Evolutionary conservation across 2,329 filamentous ascomycete genomes (phyloP).

Genomic region (Fusarium goolgardi): DNA sequence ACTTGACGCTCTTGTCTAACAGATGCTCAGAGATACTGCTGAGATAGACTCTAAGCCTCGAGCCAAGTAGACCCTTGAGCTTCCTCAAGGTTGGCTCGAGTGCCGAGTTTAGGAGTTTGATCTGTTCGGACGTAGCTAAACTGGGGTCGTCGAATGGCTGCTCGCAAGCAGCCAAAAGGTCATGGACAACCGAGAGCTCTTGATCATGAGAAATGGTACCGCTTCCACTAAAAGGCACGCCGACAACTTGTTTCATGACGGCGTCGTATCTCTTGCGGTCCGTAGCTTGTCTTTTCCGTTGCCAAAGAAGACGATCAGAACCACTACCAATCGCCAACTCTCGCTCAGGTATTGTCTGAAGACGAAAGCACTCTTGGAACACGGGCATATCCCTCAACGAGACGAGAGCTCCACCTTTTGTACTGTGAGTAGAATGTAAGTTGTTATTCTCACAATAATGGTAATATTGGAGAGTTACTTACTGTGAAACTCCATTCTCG

Average conservation of each 20-base stretch:
- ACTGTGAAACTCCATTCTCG: slow-evolving; percentile 55
- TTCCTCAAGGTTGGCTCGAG: slow-evolving; percentile 30
- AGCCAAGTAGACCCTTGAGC: slow-evolving; percentile 44
- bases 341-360: slow-evolving; percentile 36
- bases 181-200: slow-evolving; percentile 47
- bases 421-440: slow-evolving; percentile 30
- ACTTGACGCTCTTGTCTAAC: slow-evolving; percentile 41
- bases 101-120: slow-evolving; percentile 20
- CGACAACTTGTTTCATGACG: slow-evolving; percentile 56
- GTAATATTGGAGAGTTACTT: slow-evolving; percentile 20
- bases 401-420: slow-evolving; percentile 44
- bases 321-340: slow-evolving; percentile 32
- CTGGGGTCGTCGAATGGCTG: slow-evolving; percentile 40
- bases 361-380: slow-evolving; percentile 38
- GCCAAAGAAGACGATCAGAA: slow-evolving; percentile 23
- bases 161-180: slow-evolving; percentile 44
- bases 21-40: slow-evolving; percentile 48
- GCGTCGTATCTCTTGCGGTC: slow-evolving; percentile 51
- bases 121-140: slow-evolving; percentile 24
- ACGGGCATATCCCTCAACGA: slow-evolving; percentile 42
- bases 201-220: slow-evolving; percentile 39
- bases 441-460: no score
- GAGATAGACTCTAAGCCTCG: slow-evolving; percentile 48
- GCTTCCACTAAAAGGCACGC: slow-evolving; percentile 51
- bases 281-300: slow-evolving; percentile 17